Evolutionary conservation across 495 filamentous ascomycete genomes (phyloP), one percentile per base, ranked within the genome.

Genomic region (Neurospora sp.): DNA sequence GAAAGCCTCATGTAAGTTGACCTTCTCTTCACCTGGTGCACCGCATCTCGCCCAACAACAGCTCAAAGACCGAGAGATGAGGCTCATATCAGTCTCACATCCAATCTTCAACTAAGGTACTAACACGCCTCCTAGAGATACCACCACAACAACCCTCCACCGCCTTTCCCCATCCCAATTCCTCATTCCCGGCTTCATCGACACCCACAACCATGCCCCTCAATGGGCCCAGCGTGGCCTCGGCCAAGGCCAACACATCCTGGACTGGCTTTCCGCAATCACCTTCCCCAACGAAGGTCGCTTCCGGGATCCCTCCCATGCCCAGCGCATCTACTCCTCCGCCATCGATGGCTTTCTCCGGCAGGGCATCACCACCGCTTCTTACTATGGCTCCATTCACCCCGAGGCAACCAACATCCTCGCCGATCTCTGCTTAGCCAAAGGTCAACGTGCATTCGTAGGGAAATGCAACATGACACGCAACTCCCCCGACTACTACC

Each of bases 391-490:
- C 11, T 90, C 88, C 1, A 80, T 86, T 2, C 90, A 92, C 75
- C 84, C 83, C 3, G 82, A 85, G 10, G 89, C 88, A 5, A 89
- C 88, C 4, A 84, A 85, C 27, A 86, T 90, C 49, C 85, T 92
- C 10, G 90, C 89, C 0, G 84, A 89, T 31, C 82, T 87, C 5
- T 92, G 90, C 72, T 74, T 85, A 1, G 79, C 80, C 16, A 84
- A 85, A 70, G 88, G 89, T 2, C 91, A 92, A 79, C 84, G 91
- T 18, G 90, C 90, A 0, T 81, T 91, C 3, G 85, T 92, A 5
- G 91, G 91, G 1, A 91, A 91, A 74, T 90, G 87, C 75, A 90
- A 90, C 75, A 91, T 90, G 86, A 86, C 89, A 74, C 86, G 89
- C 1, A 85, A 89, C 74, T 83, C 88, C 5, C 89, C 89, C 1